Evolutionary conservation across 352 stramenopile genomes (phyloP), one percentile per base, ranked within the genome.

Genomic region (Peronospora belbahrii): DNA sequence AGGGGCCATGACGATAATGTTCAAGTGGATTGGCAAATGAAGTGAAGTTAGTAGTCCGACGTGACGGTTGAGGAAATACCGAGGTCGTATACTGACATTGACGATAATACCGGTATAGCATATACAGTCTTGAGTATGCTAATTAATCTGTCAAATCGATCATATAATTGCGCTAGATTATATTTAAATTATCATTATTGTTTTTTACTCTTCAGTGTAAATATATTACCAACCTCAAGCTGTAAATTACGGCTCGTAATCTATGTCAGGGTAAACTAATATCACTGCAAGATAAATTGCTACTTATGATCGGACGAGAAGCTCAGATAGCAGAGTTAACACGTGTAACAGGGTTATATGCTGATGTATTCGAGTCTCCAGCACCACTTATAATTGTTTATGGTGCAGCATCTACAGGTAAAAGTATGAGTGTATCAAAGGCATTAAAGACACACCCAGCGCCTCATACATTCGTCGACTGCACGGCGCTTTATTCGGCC

Each of bases 331-430:
- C 51, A 4, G 70, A 81, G 51, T 57, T 91, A 30, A 51, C 52
- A 14, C 58, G 59, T 2, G 62, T 76, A 25, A 49, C 68, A 27
- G 74, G 69, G 24, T 64, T 86, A 20, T 47, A 70, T 19, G 10
- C 32, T n/a, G 53, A 8, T 45, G 45, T 28, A 28, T 70, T 41
- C 15, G 73, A 86, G 57, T 56, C 65, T 42, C 64, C 74, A 33
- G 46, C 63, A n/a, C 65, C 79, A 24, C 67, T 91, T 2, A 55
- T 86, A 19, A 59, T 92, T 3, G 62, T 89, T 0, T 86, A 87
- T 47, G 80, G 80, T 15, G 74, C 70, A 24, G 75, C 79, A 19
- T 88, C 77, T 8, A 83, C 75, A n/a, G 80, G 80, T 38, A 92
- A 92, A 52, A 86, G 71, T 37, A 38, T 70, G 39, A 65, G 61